These are phyloP conservation scores for Alternaria triticina DNA, from an alignment of 2,329 filamentous ascomycete species.

Conservation along the genomic window DNA sequence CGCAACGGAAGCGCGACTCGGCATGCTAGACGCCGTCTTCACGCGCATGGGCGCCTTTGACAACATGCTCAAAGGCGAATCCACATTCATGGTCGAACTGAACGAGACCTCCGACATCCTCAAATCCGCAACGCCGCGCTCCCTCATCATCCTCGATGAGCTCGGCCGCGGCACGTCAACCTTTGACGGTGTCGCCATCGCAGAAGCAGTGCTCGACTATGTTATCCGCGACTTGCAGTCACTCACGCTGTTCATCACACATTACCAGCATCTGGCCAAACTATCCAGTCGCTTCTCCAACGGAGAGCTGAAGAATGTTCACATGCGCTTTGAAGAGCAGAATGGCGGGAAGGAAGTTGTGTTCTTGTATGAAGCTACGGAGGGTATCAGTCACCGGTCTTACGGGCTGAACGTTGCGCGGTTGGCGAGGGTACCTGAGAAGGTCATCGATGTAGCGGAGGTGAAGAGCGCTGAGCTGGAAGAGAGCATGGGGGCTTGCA, in stretches of 20 bases:
- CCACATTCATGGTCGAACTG: conserved; percentile 97
- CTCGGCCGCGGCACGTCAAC: conserved; percentile 92
- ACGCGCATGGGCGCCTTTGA: conserved; percentile 96
- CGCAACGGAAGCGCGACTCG: conserved; percentile 73
- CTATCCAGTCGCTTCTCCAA: conserved; percentile 72
- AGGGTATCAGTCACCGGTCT: conserved; percentile 89
- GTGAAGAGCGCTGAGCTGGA: conserved; percentile 82
- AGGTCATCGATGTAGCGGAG: conserved; percentile 80
- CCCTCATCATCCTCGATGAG: conserved; percentile 91
- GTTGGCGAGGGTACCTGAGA: conserved; percentile 78
- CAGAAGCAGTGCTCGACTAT: conserved; percentile 86
- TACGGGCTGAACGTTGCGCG: conserved; percentile 94
- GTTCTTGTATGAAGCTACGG: conserved; percentile 90
- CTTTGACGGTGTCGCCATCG: conserved; percentile 95
- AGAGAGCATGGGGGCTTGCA: conserved; percentile 56
- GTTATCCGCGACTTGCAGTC: conserved; percentile 76
- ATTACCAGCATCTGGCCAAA: conserved; percentile 87
- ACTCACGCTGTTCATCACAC: conserved; percentile 93
- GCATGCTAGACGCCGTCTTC: conserved; percentile 88
- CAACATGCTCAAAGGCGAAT: conserved; percentile 93
- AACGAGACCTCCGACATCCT: conserved; percentile 91
- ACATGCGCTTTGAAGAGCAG: conserved; percentile 78
- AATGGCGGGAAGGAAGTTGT: conserved; percentile 76
- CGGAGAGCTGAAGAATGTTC: conserved; percentile 79
- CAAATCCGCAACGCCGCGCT: conserved; percentile 82